Base-by-base conservation (phyloP, 192 early-diverging fungal species). In the Coemansia sp. region DNA sequence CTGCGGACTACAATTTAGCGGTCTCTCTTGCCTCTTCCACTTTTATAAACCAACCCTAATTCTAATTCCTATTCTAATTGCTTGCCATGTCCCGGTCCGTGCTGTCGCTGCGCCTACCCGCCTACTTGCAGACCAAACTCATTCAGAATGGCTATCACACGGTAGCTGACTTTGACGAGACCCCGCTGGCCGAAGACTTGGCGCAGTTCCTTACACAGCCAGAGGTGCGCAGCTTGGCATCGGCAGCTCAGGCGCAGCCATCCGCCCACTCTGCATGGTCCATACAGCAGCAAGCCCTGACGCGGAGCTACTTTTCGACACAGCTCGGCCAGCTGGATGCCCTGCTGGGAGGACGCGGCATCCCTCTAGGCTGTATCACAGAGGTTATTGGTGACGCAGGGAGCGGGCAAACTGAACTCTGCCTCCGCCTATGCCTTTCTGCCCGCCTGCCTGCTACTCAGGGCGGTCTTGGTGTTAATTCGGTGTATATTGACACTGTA, bases 311-410 rank as follows among this genome's bases (percentile, higher is more conserved):
- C 63, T 62, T 76, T 40, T 32, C 53, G 37, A 76, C 74, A 16
- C 57, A 46, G 17, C 39, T 69, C 11, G 6, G 44, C 26, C 63
- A 64, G 4, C 47, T 76, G 59, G 74, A 76, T 14, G n/a, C 50
- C 2, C 59, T 76, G 26, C 64, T 76, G 21, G 74, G 67, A 6
- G 64, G 57, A 6, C 35, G 62, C 2, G 74, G 74, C 13, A 32
- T 76, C 39, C 47, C 44, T 28, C 59, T 70, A 37, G 74, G 64
- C 49, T 64, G 44, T 8, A 52, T 76, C 7, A 53, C 47, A 2
- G 74, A 76, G 42, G 53, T 76, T 9, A 17, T 55, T n/a, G 74
- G 62, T 13, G 40, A 70, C 33, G 68, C 74, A 14, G 74, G 64
- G 7, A 42, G 64, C 43, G 68, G 62, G 2, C 67, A 64, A 28